Evolutionary conservation across 306 rosid genomes (phyloP).

Genomic region (Cucurbita ficifolia): DNA sequence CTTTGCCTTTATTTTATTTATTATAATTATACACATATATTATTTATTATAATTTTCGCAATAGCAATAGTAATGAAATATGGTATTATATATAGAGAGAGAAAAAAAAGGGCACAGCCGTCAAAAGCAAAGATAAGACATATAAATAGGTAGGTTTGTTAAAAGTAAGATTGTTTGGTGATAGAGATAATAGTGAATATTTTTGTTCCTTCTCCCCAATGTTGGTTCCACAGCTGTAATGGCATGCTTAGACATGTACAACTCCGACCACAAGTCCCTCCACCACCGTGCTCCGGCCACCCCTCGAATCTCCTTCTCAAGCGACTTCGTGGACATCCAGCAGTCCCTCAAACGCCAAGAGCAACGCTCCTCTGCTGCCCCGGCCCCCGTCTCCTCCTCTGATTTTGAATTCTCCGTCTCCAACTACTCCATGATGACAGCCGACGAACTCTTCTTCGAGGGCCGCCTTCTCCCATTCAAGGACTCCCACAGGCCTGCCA

Average conservation of each 20-base stretch:
- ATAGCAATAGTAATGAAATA: too few species aligned
- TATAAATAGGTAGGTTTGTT: neutral
- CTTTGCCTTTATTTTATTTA: too few species aligned
- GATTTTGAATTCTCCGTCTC: slow-evolving; percentile 78
- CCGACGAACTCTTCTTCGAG: slow-evolving; percentile 78
- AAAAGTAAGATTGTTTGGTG: neutral
- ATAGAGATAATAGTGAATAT: neutral
- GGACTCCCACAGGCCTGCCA: slow-evolving; percentile 9
- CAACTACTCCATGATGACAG: slow-evolving; percentile 76
- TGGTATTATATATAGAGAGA: too few species aligned
- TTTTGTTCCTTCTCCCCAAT: neutral
- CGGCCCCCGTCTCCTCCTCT: slow-evolving; percentile 11
- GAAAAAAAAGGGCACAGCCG: neutral
- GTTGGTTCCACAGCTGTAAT: slow-evolving; percentile 9
- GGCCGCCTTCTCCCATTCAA: slow-evolving; percentile 55
- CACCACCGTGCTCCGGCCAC: slow-evolving; percentile 46
- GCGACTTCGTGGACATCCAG: slow-evolving; percentile 65
- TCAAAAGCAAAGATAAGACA: neutral
- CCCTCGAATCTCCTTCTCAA: slow-evolving; percentile 90
- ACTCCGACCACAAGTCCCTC: slow-evolving; percentile 42
- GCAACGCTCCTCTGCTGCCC: slow-evolving; percentile 6
- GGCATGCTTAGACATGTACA: slow-evolving; percentile 50
- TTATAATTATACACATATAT: too few species aligned
- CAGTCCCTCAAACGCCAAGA: slow-evolving; percentile 35
- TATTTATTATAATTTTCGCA: too few species aligned